A percentile compares a stretch with the other conserved stretches of the same genome.
Evolutionary conservation across 2,329 filamentous ascomycete genomes (phyloP).

Genomic region (Fonsecaea monophora): DNA sequence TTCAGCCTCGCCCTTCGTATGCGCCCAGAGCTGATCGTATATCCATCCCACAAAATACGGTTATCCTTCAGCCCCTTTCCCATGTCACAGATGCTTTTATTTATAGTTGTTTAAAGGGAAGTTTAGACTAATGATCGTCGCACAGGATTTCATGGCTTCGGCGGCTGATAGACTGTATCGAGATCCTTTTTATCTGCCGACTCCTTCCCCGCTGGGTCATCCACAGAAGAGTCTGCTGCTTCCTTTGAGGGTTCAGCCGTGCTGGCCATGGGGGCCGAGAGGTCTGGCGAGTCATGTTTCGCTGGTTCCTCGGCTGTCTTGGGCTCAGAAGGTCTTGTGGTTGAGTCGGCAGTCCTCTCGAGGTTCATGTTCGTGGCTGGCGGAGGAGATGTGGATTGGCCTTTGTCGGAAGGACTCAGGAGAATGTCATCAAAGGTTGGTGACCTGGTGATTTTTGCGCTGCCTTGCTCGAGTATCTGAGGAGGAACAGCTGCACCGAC

Average conservation of each 20-base stretch:
- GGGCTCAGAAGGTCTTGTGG: not conserved
- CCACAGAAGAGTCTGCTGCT: not conserved
- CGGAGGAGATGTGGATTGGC: not conserved
- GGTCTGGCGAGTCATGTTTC: not conserved
- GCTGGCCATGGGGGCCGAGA: not conserved
- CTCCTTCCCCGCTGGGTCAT: not conserved
- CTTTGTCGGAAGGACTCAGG: constrained; percentile 1
- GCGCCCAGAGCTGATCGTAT: not conserved
- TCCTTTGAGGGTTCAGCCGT: not conserved
- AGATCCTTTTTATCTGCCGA: not conserved
- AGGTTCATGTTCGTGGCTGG: not conserved
- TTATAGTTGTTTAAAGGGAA: not conserved
- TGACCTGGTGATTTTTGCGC: not conserved
- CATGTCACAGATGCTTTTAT: not conserved
- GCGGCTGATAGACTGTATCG: constrained; percentile 17
- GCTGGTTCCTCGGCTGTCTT: not conserved
- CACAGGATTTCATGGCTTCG: constrained; percentile 22
- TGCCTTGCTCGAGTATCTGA: not conserved
- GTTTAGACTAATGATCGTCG: not conserved
- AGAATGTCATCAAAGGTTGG: constrained; percentile 16
- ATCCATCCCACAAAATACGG: not conserved
- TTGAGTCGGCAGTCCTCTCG: not conserved
- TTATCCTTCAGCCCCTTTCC: not conserved
- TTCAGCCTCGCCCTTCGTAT: not conserved
- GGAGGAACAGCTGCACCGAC: not conserved